Evolutionary conservation across 805 yeast genomes (phyloP).

Genomic region (Monosporozyma yasuniensis): DNA sequence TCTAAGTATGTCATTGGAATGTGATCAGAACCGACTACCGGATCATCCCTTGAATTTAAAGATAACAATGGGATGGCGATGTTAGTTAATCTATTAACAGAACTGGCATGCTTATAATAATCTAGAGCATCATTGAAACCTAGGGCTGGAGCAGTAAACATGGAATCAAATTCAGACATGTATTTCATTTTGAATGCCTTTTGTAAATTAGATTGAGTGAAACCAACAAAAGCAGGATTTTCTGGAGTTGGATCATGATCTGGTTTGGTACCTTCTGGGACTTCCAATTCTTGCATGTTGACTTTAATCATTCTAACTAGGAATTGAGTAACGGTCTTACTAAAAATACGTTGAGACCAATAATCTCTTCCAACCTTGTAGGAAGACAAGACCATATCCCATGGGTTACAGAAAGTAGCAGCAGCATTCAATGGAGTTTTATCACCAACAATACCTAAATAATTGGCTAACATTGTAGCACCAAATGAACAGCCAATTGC

Average conservation of each 20-base stretch:
- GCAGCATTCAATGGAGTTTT: conserved; percentile 48
- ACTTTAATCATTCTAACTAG: conserved; percentile 38
- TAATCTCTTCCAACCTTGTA: conserved; percentile 33
- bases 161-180: conserved; percentile 50
- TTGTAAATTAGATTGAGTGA: conserved; percentile 28
- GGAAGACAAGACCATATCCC: conserved; percentile 59
- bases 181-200: conserved; percentile 33
- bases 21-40: conserved; percentile 45
- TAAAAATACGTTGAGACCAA: conserved; percentile 35
- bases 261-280: conserved; percentile 11
- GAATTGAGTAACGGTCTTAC: conserved; percentile 35
- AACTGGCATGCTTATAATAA: conserved; percentile 60
- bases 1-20: conserved; percentile 44
- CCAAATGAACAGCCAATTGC: conserved; percentile 68
- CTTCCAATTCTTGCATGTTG: conserved; percentile 29
- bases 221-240: conserved; percentile 15
- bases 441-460: conserved; percentile 58
- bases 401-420: conserved; percentile 54
- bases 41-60: conserved; percentile 50
- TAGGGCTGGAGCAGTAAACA: conserved; percentile 50
- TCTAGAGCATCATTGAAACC: conserved; percentile 54
- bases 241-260: conserved; percentile 11
- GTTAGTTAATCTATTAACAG: conserved; percentile 46
- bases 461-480: conserved; percentile 56
- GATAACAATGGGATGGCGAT: conserved; percentile 54